Evolutionary conservation across 164 flowering plant species (phyloP).

Genomic region (Warburgia ugandensis): DNA sequence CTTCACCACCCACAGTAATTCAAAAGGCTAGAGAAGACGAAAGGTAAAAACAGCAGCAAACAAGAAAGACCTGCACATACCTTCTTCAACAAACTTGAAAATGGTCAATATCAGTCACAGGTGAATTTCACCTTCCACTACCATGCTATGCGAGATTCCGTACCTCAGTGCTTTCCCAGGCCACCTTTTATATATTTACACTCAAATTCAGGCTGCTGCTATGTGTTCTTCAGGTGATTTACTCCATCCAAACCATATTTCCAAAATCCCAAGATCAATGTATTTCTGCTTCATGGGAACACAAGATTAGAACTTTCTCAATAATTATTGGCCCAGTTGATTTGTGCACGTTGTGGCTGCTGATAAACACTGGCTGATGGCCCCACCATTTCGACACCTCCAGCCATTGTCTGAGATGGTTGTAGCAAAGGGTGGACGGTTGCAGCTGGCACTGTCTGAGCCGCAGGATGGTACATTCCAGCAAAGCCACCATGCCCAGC

Average conservation of each 20-base stretch:
- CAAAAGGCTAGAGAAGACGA: not conserved
- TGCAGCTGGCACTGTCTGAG: constrained; percentile 55
- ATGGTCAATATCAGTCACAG: constrained; percentile 33
- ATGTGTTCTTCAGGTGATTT: constrained; percentile 6
- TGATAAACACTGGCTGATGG: constrained; percentile 64
- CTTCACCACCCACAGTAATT: constrained; percentile 8
- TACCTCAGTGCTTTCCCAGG: constrained; percentile 5
- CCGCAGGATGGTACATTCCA: constrained; percentile 69
- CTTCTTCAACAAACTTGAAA: constrained; percentile 21
- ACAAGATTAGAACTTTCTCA: constrained; percentile 21
- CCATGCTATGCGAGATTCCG: constrained; percentile 15
- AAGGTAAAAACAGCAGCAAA: constrained; percentile 11
- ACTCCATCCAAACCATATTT: not conserved
- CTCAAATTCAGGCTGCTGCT: constrained; percentile 15
- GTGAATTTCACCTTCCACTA: constrained; percentile 24
- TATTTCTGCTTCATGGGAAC: not conserved
- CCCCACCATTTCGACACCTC: constrained; percentile 69
- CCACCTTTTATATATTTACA: constrained; percentile 31
- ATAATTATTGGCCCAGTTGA: constrained; percentile 81
- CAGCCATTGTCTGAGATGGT: constrained; percentile 73
- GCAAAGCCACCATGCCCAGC: constrained; percentile 63
- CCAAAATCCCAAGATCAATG: constrained; percentile 11
- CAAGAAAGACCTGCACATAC: constrained; percentile 28
- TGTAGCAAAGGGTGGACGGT: constrained; percentile 67
- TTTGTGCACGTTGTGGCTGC: constrained; percentile 74